Conservation (phyloP, 306 rosid genomes). For the Vigna angularis region DNA sequence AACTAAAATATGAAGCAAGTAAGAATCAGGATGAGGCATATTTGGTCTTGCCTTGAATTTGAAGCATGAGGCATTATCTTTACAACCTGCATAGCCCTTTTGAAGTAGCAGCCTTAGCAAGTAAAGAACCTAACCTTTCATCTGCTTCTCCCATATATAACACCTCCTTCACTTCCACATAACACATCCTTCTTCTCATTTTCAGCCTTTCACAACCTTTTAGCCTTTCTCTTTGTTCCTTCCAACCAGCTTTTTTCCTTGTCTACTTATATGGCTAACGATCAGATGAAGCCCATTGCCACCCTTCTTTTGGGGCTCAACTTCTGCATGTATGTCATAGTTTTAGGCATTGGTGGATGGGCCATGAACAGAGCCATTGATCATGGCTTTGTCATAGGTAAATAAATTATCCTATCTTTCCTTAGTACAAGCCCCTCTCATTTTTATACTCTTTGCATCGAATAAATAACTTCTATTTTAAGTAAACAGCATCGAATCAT, state of each 20-base stretch:
- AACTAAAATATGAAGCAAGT: constrained; percentile 60
- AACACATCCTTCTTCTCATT: constrained; percentile 26
- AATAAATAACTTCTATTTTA: not conserved
- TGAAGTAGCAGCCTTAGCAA: constrained; percentile 67
- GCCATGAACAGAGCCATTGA: constrained; percentile 92
- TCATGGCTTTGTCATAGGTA: constrained; percentile 86
- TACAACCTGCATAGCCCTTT: constrained; percentile 42
- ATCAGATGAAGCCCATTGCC: constrained; percentile 70
- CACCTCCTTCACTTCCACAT: constrained; percentile 35
- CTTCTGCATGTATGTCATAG: constrained; percentile 88
- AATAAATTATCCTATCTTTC: not conserved
- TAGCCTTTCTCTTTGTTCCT: constrained; percentile 17
- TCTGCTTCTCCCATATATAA: constrained; percentile 37
- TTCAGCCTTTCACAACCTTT: constrained; percentile 39
- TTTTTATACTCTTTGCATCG: not conserved
- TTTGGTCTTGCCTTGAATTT: constrained; percentile 71
- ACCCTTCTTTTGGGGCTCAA: constrained; percentile 77
- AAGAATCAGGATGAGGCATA: constrained; percentile 63
- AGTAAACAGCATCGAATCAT: not conserved
- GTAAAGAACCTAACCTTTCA: constrained; percentile 76
- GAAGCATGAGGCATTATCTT: constrained; percentile 68
- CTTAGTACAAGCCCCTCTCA: not conserved
- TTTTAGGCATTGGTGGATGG: constrained; percentile 93
- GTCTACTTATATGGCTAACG: constrained; percentile 63
- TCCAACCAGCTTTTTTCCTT: constrained; percentile 18